Base-by-base conservation (phyloP, 2,329 filamentous ascomycete genomes). In the Xylariaceae sp. region DNA sequence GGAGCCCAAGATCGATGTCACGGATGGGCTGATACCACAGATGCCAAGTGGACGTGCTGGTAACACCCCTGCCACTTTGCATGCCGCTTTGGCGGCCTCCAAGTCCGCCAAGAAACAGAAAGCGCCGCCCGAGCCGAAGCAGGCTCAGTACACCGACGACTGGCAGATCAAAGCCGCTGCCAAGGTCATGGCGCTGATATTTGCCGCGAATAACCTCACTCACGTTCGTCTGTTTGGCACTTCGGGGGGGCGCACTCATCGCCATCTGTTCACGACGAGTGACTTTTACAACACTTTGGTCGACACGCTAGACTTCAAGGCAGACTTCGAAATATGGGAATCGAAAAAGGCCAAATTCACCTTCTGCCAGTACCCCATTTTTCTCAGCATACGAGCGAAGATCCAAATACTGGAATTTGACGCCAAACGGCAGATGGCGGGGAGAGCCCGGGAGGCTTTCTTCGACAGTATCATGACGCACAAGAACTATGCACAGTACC, bases 281-380 rank as follows among this genome's bases (percentile, higher is more conserved):
- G 79, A 86, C 47, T 95, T 94, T 53, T 95, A 94, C 58, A 88
- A 86, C 51, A 83, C 83, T 1, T 63, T 94, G 38, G 71, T 94
- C 8, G 89, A 95, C 53, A 87, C 86, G 48, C 76, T 80, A n/a
- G 86, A 94, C 52, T 68, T 94, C 5, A 75, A 92, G 29, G 75
- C 75, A 0, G 89, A 95, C 54, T 94, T 93, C 50, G 86, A 94
- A 51, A 71, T 77, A 8, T 95, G 89, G 89, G 88, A 94, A 53
- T 72, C 75, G 4, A 80, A 74, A 43, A 71, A 72, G 32, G 70
- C 72, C 14, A 85, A 78, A 45, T 94, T 94, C 53, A 75, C 84
- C 0, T 94, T 95, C 52, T 94, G 88, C 53, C 86, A 94, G 53
- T 94, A 93, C 50, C 87, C 89, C 0, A 93, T 94, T 50, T 80